phyloP scores from a whole-genome alignment of 495 filamentous ascomycete species.

The Trichoderma erinaceum region DNA sequence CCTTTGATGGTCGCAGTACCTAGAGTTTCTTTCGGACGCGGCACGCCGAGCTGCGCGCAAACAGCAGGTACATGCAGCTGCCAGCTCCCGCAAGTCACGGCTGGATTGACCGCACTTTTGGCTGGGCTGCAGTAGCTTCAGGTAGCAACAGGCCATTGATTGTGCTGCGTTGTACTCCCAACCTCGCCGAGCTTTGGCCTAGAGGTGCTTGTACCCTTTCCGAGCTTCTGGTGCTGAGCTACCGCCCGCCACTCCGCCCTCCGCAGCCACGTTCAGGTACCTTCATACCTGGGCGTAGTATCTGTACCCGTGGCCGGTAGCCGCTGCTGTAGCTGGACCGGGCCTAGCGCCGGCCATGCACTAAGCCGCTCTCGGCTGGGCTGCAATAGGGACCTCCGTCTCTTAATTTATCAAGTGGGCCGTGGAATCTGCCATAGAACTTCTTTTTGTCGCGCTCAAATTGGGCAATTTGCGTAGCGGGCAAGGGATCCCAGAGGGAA shows the following conservation, averaged over 20 bases:
- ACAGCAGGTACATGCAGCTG: no score
- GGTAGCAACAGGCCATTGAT: no score
- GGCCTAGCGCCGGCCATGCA: background rate
- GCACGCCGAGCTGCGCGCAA: no score
- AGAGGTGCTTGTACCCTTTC: background rate
- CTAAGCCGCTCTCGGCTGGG: background rate
- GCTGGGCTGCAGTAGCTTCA: no score
- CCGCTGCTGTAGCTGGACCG: no score
- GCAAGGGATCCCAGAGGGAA: background rate
- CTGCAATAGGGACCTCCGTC: background rate
- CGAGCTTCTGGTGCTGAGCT: background rate
- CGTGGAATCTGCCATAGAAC: background rate
- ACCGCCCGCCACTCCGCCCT: background rate
- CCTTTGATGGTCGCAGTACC: no score
- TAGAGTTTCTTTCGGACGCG: no score
- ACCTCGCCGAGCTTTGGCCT: background rate
- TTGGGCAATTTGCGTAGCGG: constrained; percentile 10
- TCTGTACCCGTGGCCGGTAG: no score
- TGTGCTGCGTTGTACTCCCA: no score
- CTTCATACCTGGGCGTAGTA: background rate
- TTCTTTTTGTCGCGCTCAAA: constrained; percentile 13
- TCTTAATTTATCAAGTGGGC: constrained; percentile 12
- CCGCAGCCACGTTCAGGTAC: background rate
- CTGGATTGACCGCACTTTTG: no score
- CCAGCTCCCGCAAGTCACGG: no score